Evolutionary conservation across 1,284 basidiomycete species (phyloP), one percentile per base, ranked within the genome.

Genomic region (Golubevia pallescens): DNA sequence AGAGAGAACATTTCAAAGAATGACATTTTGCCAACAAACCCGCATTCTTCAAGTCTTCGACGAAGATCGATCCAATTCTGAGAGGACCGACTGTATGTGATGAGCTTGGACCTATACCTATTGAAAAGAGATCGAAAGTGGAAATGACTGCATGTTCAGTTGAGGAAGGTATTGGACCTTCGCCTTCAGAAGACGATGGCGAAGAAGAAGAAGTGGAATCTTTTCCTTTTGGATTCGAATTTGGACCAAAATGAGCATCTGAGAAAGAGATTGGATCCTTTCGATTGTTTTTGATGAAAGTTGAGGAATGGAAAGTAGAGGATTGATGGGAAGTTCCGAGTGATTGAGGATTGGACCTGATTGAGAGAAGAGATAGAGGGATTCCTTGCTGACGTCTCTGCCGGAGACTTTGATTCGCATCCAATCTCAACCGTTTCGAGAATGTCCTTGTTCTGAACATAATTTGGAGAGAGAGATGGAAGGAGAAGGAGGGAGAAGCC

Each of bases 111-210:
- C 81, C 80, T 34, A 84, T 80, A n/a, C 81, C 81, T 42, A 84
- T 78, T 1, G 77, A 80, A 62, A 83, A 84, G 14, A 84, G 70
- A 60, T 84, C 81, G 38, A 84, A 84, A 42, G 75, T 78, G 1
- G 78, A 81, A 63, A 84, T 81, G 20, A 82, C 81, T 0, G 81
- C 81, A 61, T 84, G 81, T 34, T 84, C 81, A 16, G 68, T 71
- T 56, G 71, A 67, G 55, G 62, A 55, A 48, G 63, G 61, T 52
- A 54, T 42, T 59, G 21, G 60, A 10, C 24, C 19, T 23, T 23
- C 59, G 21, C 10, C n/a, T 23, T 7, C n/a, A 10, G 5, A 21
- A 13, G 8, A 23, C 7, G 28, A 38, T 10, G 58, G 54, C 24
- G 34, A 53, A 23, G 51, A 24, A 14, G 7, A 5, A 21, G 54